Evolutionary conservation across 2,329 filamentous ascomycete genomes (phyloP).

Genomic region (Pseudogymnoascus pannorum): DNA sequence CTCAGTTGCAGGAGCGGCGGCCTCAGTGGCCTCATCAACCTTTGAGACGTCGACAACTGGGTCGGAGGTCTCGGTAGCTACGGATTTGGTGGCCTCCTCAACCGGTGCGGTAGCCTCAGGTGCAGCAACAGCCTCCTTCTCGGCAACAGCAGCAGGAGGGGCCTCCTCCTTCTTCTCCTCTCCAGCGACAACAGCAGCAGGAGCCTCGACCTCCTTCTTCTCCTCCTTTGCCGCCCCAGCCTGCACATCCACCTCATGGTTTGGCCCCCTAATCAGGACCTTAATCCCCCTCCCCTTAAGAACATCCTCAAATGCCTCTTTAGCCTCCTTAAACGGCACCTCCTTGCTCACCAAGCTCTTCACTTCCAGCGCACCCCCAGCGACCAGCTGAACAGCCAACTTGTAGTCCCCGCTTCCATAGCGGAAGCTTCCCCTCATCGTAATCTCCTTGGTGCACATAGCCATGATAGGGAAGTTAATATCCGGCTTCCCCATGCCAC

Average conservation of each 20-base stretch:
- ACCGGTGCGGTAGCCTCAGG: not conserved
- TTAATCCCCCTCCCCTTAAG: conserved; percentile 75
- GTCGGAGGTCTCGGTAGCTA: not conserved
- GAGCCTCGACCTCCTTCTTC: not conserved
- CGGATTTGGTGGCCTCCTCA: not conserved
- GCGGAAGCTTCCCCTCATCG: conserved; percentile 78
- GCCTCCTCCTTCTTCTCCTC: not conserved
- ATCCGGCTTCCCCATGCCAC: conserved; percentile 81
- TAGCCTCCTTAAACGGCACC: conserved; percentile 74
- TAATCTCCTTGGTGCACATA: conserved; percentile 83
- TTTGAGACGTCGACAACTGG: not conserved
- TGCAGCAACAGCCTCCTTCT: not conserved
- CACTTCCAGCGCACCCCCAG: conserved; percentile 64
- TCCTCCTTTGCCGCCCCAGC: not conserved
- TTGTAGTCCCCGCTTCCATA: conserved; percentile 85
- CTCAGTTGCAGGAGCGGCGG: not conserved
- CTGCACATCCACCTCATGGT: conserved; percentile 40
- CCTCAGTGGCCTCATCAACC: not conserved
- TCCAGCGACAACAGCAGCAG: not conserved
- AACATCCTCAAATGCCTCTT: conserved; percentile 80
- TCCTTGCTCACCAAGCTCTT: conserved; percentile 74
- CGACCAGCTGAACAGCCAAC: conserved; percentile 65
- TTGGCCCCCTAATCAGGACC: conserved; percentile 59
- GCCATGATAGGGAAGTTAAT: conserved; percentile 90
- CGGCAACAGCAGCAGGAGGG: not conserved